These are phyloP conservation scores for Stagonosporopsis vannaccii DNA, from an alignment of 2,329 filamentous ascomycete species.

Conservation along the genomic window DNA sequence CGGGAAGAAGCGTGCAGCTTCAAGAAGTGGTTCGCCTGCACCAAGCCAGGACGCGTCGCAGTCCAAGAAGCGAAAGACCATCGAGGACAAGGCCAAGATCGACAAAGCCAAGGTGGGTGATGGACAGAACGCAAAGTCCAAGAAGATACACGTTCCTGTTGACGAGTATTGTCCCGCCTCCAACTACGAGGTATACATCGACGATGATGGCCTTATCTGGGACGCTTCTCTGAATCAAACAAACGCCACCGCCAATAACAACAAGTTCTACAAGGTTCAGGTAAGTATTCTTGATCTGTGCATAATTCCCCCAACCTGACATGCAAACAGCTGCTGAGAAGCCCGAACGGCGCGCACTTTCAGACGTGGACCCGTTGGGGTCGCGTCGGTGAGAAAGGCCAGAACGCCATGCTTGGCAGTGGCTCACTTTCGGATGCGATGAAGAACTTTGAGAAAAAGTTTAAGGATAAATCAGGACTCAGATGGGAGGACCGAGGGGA, in stretches of 20 bases:
- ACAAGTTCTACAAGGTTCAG: slow-evolving; percentile 84
- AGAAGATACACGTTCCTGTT: slow-evolving; percentile 54
- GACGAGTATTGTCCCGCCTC: slow-evolving; percentile 54
- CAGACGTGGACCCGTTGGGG: slow-evolving; percentile 82
- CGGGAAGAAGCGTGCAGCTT: slow-evolving; percentile 44
- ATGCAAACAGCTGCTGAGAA: slow-evolving; percentile 37
- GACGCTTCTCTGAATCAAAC: slow-evolving; percentile 84
- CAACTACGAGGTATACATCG: slow-evolving; percentile 67
- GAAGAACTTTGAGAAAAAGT: slow-evolving; percentile 61
- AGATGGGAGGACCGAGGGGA: slow-evolving; percentile 59
- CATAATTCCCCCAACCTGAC: not conserved
- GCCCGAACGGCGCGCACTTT: slow-evolving; percentile 50
- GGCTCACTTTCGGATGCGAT: slow-evolving; percentile 52
- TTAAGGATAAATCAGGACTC: slow-evolving; percentile 64
- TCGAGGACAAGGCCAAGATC: slow-evolving; percentile 25
- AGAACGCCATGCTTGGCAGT: slow-evolving; percentile 52
- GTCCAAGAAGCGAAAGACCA: slow-evolving; percentile 34
- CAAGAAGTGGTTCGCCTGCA: slow-evolving; percentile 16
- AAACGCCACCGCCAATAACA: slow-evolving; percentile 74
- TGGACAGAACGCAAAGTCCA: slow-evolving; percentile 54
- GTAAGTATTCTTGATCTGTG: slow-evolving; percentile 42
- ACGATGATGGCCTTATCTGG: slow-evolving; percentile 70
- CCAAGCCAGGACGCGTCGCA: slow-evolving; percentile 19
- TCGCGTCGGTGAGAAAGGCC: slow-evolving; percentile 68
- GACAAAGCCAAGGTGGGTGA: slow-evolving; percentile 50